Conservation (phyloP, 495 filamentous ascomycete genomes). For the Aspergillus sclerotioniger region DNA sequence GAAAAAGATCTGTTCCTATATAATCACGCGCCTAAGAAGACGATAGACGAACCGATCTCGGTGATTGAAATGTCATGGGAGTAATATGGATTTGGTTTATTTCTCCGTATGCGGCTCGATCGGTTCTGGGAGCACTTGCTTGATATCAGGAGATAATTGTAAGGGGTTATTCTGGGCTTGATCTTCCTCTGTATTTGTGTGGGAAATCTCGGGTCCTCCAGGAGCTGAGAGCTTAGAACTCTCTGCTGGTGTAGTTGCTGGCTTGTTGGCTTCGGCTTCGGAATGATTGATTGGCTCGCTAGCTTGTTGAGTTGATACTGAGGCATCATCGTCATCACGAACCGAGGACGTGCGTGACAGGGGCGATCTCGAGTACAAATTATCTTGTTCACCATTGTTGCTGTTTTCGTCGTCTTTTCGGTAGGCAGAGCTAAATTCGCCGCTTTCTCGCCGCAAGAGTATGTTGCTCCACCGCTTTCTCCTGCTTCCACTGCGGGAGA, state of each 20-base stretch:
- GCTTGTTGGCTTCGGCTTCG: background rate
- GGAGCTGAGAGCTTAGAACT: background rate
- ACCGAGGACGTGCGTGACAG: conserved; percentile 33
- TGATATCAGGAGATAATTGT: background rate
- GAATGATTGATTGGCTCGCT: conserved; percentile 1
- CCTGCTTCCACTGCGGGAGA: conserved; percentile 41
- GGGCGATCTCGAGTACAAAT: conserved; percentile 35
- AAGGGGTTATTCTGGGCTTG: background rate
- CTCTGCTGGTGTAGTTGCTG: background rate
- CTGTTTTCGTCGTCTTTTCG: conserved; percentile 24
- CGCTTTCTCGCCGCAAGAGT: conserved; percentile 38
- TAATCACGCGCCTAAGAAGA: background rate
- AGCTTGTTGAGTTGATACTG: background rate
- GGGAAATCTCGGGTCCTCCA: background rate
- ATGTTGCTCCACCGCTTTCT: conserved; percentile 49
- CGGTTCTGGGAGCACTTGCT: background rate
- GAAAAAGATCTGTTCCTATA: background rate
- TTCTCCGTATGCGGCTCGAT: background rate
- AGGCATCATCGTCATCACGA: conserved; percentile 11
- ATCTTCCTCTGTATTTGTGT: background rate
- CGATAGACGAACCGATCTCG: background rate
- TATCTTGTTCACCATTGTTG: conserved; percentile 24
- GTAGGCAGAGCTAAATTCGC: conserved; percentile 24
- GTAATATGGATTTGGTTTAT: background rate
- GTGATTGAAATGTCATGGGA: background rate